These are phyloP conservation scores for Hibiscus syriacus DNA, from an alignment of 345 rosid genomes.

Conservation along the genomic window DNA sequence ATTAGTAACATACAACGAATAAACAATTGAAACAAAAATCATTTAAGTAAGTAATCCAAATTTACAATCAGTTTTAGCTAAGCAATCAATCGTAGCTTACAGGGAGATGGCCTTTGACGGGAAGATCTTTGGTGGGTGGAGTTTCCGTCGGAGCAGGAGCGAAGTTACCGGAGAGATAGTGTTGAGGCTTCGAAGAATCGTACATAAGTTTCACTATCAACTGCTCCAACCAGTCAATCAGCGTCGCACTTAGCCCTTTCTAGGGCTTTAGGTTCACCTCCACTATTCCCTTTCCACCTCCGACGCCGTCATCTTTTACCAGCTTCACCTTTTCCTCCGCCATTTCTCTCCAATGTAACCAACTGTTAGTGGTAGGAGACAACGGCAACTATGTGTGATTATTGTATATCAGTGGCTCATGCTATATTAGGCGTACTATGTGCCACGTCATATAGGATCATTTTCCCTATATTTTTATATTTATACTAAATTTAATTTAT, in stretches of 20 bases:
- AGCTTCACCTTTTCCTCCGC: constrained; percentile 15
- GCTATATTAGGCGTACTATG: neutral
- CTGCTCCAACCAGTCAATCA: constrained; percentile 67
- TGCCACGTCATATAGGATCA: too few species aligned
- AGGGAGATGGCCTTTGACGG: constrained; percentile 71
- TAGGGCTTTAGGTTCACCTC: constrained; percentile 58
- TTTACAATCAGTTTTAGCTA: neutral
- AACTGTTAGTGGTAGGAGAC: neutral
- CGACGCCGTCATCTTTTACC: constrained; percentile 16
- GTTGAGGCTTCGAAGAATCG: constrained; percentile 64
- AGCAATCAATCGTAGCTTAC: constrained; percentile 25
- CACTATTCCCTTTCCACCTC: constrained; percentile 17
- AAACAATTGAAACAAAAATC: neutral
- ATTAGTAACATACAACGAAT: neutral
- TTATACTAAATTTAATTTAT: too few species aligned
- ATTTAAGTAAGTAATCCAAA: neutral
- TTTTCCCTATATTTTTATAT: too few species aligned
- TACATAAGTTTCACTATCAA: constrained; percentile 61
- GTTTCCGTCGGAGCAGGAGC: constrained; percentile 64
- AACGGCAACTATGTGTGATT: too few species aligned
- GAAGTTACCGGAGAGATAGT: constrained; percentile 83
- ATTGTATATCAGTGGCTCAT: too few species aligned
- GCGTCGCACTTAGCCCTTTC: constrained; percentile 56
- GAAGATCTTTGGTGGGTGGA: constrained; percentile 62
- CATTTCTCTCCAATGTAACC: neutral